Evolutionary conservation across 2,329 filamentous ascomycete genomes (phyloP), one percentile per base, ranked within the genome.

Genomic region (Sporothrix curviconia): DNA sequence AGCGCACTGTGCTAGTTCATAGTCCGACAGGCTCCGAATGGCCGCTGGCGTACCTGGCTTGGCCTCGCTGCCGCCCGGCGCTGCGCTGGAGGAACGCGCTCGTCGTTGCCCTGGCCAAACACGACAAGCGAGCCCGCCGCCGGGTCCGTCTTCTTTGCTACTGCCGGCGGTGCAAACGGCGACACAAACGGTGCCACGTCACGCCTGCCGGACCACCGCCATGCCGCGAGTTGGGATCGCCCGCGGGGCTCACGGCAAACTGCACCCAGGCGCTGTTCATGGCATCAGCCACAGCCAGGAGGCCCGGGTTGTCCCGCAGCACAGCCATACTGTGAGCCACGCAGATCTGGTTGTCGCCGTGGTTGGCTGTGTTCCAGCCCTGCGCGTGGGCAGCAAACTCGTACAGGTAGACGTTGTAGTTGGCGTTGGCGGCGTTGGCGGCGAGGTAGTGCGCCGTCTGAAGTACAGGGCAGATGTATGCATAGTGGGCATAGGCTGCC

Each of bases 401-500:
- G 65, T 86, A 87, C 0, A 84, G 71, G 62, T 81, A 82, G 0
- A 80, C 63, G 59, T 64, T 4, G 66, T 66, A 19, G n/a, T 47
- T 60, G 28, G 57, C 44, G 25, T 49, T 59, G 28, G 57, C 40
- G 17, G n/a, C 25, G 24, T 22, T 40, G 51, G 5, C 62, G 8
- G 71, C 71, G 25, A 74, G 69, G 28, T 73, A 74, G 56, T 79
- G 72, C 0, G 79, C 82, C 0, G 80, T 82, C 66, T 86, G 81
- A 3, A 84, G 71, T 0, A 86, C 81, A 0, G 84, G 84, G 22
- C 80, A 81, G 49, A 85, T 79, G 64, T 86, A 86, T 0, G 82
- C 83, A 64, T 83, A 86, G 64, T 86, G 79, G 0, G 76, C 79
- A 66, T 87, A 87, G 0, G 81, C 81, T 9, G 80, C 78, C 63